Conservation (phyloP, 2,329 filamentous ascomycete species). For the Botrytis fragariae region DNA sequence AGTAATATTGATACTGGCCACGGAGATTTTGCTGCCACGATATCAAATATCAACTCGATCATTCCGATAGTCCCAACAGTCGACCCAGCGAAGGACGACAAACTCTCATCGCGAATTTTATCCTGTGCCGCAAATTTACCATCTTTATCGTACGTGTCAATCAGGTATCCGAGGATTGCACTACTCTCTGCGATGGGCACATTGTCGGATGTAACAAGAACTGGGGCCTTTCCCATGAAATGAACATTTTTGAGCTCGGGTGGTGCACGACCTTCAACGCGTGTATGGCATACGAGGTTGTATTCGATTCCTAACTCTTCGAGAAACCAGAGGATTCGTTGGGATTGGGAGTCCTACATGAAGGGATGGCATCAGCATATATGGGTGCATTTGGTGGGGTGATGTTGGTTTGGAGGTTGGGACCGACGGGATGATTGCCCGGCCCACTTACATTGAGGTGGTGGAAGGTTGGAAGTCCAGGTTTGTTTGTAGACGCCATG, state of each 20-base stretch:
- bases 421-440: neutral
- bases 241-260: slow-evolving; percentile 68
- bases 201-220: slow-evolving; percentile 48
- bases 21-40: slow-evolving; percentile 23
- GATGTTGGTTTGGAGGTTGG: neutral
- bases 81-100: slow-evolving; percentile 26
- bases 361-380: neutral
- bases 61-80: slow-evolving; percentile 5
- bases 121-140: slow-evolving; percentile 35
- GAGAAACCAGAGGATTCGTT: slow-evolving; percentile 66
- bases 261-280: slow-evolving; percentile 55
- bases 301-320: slow-evolving; percentile 71
- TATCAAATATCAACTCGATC: slow-evolving; percentile 18
- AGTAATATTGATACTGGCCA: slow-evolving; percentile 32
- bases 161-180: slow-evolving; percentile 39
- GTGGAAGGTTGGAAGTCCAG: slow-evolving; percentile 30
- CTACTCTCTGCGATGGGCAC: slow-evolving; percentile 34
- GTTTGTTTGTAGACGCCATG: neutral
- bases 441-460: slow-evolving; percentile 33
- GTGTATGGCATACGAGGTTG: slow-evolving; percentile 64
- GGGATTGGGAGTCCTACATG: slow-evolving; percentile 60
- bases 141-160: slow-evolving; percentile 37
- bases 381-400: neutral
- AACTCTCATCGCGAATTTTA: slow-evolving; percentile 36
- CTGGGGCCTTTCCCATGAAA: slow-evolving; percentile 79